phyloP scores from a whole-genome alignment of 148 eudicot genomes.

The Simmondsia chinensis region DNA sequence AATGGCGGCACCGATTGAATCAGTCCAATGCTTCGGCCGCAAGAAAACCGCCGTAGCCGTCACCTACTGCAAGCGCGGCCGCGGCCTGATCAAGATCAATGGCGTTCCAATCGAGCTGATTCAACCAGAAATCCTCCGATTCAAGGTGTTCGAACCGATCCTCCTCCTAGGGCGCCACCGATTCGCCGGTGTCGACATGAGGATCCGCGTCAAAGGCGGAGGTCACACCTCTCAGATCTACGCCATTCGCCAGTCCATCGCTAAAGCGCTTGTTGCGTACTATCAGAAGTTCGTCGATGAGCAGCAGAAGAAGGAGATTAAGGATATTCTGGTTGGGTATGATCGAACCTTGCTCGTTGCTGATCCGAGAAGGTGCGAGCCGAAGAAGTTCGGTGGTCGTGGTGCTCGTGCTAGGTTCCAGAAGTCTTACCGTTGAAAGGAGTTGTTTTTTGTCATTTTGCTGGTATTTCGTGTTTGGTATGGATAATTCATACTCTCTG shows the following conservation, averaged over 20 bases:
- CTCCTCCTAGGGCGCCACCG: constrained; percentile 24
- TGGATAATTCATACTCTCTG: too few species aligned
- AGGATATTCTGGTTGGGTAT: constrained; percentile 18
- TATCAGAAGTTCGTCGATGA: constrained; percentile 23
- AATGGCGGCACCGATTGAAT: too few species aligned
- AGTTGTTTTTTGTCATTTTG: too few species aligned
- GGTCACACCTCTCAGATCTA: constrained; percentile 25
- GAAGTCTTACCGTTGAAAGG: constrained; percentile 19
- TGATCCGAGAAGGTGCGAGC: constrained; percentile 19
- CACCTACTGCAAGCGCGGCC: constrained; percentile 31
- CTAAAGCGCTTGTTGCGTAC: constrained; percentile 20
- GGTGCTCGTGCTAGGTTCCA: constrained; percentile 27
- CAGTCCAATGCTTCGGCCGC: too few species aligned
- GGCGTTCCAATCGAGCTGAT: constrained; percentile 24
- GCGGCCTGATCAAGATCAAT: constrained; percentile 31
- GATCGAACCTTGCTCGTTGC: constrained; percentile 19
- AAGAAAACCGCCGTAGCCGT: too few species aligned
- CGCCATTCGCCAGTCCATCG: constrained; percentile 19
- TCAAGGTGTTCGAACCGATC: constrained; percentile 20
- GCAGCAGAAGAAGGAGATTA: constrained; percentile 25
- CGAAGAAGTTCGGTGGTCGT: constrained; percentile 26
- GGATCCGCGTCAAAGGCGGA: constrained; percentile 20
- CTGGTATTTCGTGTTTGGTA: too few species aligned
- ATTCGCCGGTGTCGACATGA: constrained; percentile 21
- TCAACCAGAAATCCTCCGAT: constrained; percentile 21